These are phyloP conservation scores for Kodamaea plutei DNA, from an alignment of 1,139 yeast species.

Conservation along the genomic window DNA sequence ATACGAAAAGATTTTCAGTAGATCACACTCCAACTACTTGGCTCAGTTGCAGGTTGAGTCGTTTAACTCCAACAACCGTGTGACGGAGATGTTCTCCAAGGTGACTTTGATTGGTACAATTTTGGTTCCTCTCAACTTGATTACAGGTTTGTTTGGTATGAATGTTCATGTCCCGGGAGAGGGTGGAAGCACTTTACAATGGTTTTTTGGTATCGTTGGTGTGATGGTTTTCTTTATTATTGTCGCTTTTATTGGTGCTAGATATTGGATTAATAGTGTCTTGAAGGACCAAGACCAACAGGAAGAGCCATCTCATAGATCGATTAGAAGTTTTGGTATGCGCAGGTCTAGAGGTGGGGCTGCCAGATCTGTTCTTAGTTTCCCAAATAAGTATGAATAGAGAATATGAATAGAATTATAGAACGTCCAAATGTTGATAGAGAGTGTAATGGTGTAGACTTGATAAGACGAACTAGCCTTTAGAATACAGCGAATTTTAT, in stretches of 20 bases:
- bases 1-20: slow-evolving; percentile 86
- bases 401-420: too few species aligned
- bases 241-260: slow-evolving; percentile 29
- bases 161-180: slow-evolving; percentile 85
- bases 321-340: slow-evolving; percentile 45
- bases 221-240: slow-evolving; percentile 32
- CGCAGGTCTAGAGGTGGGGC: slow-evolving; percentile 28
- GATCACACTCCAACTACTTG: slow-evolving; percentile 87
- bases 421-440: too few species aligned
- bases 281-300: slow-evolving; percentile 15
- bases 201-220: slow-evolving; percentile 40
- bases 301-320: slow-evolving; percentile 24
- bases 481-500: too few species aligned
- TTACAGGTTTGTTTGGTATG: slow-evolving; percentile 96
- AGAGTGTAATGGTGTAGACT: too few species aligned
- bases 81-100: slow-evolving; percentile 81
- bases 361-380: slow-evolving; percentile 39
- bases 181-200: slow-evolving; percentile 32
- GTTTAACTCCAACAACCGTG: slow-evolving; percentile 76
- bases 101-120: slow-evolving; percentile 90
- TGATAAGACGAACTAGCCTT: too few species aligned
- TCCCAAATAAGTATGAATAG: slow-evolving; percentile 36
- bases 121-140: slow-evolving; percentile 81
- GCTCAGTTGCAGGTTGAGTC: slow-evolving; percentile 94
- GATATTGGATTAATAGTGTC: slow-evolving; percentile 30